Evolutionary conservation across 1,284 basidiomycete species (phyloP).

Genomic region (Sporisorium scitamineum): DNA sequence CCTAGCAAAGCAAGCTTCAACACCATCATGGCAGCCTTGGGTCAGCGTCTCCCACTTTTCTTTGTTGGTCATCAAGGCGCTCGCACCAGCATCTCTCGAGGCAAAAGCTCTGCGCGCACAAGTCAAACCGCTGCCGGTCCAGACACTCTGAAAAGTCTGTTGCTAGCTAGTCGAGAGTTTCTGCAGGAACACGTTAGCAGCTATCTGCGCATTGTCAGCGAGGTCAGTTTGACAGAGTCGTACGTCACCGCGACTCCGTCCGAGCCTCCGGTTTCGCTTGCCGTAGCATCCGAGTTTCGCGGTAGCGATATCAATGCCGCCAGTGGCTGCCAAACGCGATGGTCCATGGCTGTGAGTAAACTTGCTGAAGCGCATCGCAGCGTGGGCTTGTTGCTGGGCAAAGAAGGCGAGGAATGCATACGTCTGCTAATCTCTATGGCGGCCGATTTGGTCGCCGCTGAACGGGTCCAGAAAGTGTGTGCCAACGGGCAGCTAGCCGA

Average conservation of each 20-base stretch:
- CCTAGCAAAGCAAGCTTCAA: background rate
- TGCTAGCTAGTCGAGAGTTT: background rate
- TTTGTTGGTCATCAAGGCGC: slow-evolving; percentile 9
- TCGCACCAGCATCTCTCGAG: background rate
- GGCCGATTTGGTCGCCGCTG: background rate
- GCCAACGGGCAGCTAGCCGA: too few relatives aligned
- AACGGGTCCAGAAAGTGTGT: background rate
- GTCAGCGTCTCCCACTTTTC: slow-evolving; percentile 6
- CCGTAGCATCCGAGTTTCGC: slow-evolving; percentile 13
- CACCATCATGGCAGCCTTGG: slow-evolving; percentile 5
- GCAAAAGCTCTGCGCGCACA: too few relatives aligned
- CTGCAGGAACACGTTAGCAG: slow-evolving; percentile 3
- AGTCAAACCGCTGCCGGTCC: too few relatives aligned
- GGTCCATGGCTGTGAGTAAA: background rate
- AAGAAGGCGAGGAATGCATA: slow-evolving; percentile 44
- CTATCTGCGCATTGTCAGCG: slow-evolving; percentile 16
- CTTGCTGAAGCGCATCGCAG: slow-evolving; percentile 8
- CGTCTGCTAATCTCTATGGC: slow-evolving; percentile 27
- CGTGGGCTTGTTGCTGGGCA: slow-evolving; percentile 18
- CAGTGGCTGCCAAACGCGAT: background rate
- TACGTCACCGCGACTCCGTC: slow-evolving; percentile 12
- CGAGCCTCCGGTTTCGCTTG: slow-evolving; percentile 14
- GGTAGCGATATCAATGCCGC: background rate
- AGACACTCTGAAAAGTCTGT: background rate
- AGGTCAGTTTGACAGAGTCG: slow-evolving; percentile 2